These are phyloP conservation scores for Zymoseptoria tritici DNA, from an alignment of 2,329 filamentous ascomycete species.

Conservation along the genomic window DNA sequence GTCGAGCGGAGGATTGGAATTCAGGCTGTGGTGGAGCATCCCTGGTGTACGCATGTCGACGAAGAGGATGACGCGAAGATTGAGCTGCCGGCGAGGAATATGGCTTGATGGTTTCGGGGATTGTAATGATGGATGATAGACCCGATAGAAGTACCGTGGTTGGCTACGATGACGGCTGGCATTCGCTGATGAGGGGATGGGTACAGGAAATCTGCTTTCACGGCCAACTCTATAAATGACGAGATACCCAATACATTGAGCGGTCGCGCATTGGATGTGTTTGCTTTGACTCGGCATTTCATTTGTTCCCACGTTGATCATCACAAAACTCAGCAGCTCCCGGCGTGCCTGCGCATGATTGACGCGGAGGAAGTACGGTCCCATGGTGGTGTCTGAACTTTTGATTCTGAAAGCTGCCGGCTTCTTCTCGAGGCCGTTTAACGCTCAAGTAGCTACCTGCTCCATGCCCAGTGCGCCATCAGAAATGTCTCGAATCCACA, in stretches of 20 bases:
- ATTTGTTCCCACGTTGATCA: background rate
- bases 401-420: background rate
- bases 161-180: background rate
- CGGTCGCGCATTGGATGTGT: background rate
- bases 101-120: background rate
- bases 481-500: background rate
- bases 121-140: background rate
- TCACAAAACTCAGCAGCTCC: background rate
- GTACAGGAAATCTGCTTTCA: background rate
- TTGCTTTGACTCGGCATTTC: background rate
- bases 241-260: background rate
- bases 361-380: background rate
- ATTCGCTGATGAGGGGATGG: background rate
- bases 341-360: background rate
- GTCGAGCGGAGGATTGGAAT: conserved; percentile 79
- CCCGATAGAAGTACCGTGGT: background rate
- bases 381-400: background rate
- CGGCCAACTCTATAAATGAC: background rate
- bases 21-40: conserved; percentile 75
- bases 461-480: background rate
- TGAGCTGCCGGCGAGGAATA: background rate
- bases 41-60: conserved; percentile 56
- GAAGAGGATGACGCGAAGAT: conserved; percentile 16
- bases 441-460: background rate
- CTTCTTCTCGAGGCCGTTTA: background rate